Evolutionary conservation across 2,329 filamentous ascomycete species (phyloP).

Genomic region (Pleoardoris graminearum): DNA sequence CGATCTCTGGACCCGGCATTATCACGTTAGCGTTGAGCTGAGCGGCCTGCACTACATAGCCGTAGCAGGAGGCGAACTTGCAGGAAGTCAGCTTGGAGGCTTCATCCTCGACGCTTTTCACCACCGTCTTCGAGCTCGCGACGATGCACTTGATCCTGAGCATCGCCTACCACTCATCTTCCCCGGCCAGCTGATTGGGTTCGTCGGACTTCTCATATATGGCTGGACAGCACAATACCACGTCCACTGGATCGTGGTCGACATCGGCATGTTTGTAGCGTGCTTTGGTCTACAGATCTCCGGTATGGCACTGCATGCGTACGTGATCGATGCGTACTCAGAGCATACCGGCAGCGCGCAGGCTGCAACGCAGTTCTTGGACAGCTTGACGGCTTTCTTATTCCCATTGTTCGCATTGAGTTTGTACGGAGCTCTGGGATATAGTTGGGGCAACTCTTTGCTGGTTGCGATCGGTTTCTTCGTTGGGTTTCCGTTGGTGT

Average conservation of each 20-base stretch:
- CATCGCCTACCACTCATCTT: slow-evolving; percentile 26
- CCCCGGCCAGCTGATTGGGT: slow-evolving; percentile 28
- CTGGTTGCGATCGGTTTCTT: slow-evolving; percentile 43
- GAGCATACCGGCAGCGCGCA: slow-evolving; percentile 40
- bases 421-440: slow-evolving; percentile 42
- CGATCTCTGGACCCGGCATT: slow-evolving; percentile 27
- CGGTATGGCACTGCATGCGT: slow-evolving; percentile 56
- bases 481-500: slow-evolving; percentile 51
- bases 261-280: slow-evolving; percentile 54
- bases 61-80: slow-evolving; percentile 59
- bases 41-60: slow-evolving; percentile 31
- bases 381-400: slow-evolving; percentile 26
- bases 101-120: slow-evolving; percentile 42
- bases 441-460: slow-evolving; percentile 43
- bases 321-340: slow-evolving; percentile 63
- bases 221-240: slow-evolving; percentile 30
- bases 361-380: slow-evolving; percentile 25
- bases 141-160: slow-evolving; percentile 37
- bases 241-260: slow-evolving; percentile 44
- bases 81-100: slow-evolving; percentile 61
- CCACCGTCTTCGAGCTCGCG: slow-evolving; percentile 61
- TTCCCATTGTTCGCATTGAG: slow-evolving; percentile 46
- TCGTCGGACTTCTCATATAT: slow-evolving; percentile 26
- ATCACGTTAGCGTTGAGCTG: slow-evolving; percentile 23
- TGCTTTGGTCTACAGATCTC: slow-evolving; percentile 40